Evolutionary conservation across 306 rosid genomes (phyloP), one percentile per base, ranked within the genome.

Genomic region (Sicyos edulis): DNA sequence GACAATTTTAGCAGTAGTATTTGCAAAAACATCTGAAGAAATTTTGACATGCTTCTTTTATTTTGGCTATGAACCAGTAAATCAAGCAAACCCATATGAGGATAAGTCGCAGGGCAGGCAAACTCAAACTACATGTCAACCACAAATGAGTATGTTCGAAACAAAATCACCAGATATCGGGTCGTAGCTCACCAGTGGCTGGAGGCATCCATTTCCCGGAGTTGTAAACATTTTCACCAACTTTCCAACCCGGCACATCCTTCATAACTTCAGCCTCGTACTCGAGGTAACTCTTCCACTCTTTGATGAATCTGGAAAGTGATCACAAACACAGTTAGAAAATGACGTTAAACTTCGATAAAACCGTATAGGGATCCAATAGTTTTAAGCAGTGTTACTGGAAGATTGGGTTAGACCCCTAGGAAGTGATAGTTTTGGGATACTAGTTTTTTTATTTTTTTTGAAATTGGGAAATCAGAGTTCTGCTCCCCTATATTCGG

Each of bases 191-290:
- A 0, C 97, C 96, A 0, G 91, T 88, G 22, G 99, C 78, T 66
- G 99, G 99, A 66, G 99, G 92, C 86, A 91, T 75, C 99, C 99
- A 95, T 86, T 81, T 91, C 32, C 96, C 96, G n/a, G 96, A 89
- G 81, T 95, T 40, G 74, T 95, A 95, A 44, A 95, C 99, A 67
- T 53, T 95, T 73, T 83, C 96, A 45, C 99, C 99, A 55, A 95
- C 99, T 86, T 95, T 95, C 97, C 99, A 91, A 20, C 96, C 96
- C 6, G 99, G 99, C 59, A 95, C 99, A 47, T 95, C 96, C 91
- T 91, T 91, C 99, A 95, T 95, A 45, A 95, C 91, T 51, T 95
- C 96, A 0, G 99, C 99, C 87, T 95, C 97, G 40, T 91, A 91
- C 16, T 89, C 96, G 4, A 95, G 96, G 80, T 95, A 95, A 75